Conservation (phyloP, 257 asterid genomes). For the Capsicum chinense region DNA sequence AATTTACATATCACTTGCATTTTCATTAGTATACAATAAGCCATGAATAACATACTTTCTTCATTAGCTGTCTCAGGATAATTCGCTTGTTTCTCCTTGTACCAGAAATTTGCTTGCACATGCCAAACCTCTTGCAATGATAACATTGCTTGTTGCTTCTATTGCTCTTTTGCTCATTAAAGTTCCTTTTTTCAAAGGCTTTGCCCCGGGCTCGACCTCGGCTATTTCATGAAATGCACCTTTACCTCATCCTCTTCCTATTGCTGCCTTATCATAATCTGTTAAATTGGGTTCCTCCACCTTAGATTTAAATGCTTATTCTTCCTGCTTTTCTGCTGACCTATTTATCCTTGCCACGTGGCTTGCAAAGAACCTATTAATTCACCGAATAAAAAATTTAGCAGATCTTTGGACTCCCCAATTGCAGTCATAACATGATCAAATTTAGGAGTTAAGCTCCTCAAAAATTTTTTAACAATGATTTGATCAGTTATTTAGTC, state of each 20-base stretch:
- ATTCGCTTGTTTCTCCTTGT: background rate
- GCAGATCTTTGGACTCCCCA: no score
- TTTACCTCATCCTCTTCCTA: background rate
- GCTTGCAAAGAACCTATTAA: background rate
- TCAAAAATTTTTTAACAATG: background rate
- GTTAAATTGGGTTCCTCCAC: background rate
- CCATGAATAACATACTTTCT: no score
- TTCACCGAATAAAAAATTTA: no score
- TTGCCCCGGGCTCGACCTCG: background rate
- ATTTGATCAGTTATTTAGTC: no score
- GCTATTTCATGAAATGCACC: background rate
- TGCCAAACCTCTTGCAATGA: constrained; percentile 26
- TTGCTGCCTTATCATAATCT: background rate
- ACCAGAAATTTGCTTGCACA: constrained; percentile 27
- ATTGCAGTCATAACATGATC: no score
- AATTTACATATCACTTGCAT: background rate
- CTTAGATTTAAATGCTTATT: constrained; percentile 26
- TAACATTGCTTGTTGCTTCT: background rate
- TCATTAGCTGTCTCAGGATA: background rate
- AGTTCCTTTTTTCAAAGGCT: background rate
- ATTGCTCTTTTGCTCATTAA: background rate
- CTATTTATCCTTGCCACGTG: background rate
- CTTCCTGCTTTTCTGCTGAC: background rate
- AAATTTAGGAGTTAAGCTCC: no score
- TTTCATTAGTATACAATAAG: background rate